These are phyloP conservation scores for Lindgomyces ingoldianus DNA, from an alignment of 495 filamentous ascomycete genomes.

Conservation along the genomic window DNA sequence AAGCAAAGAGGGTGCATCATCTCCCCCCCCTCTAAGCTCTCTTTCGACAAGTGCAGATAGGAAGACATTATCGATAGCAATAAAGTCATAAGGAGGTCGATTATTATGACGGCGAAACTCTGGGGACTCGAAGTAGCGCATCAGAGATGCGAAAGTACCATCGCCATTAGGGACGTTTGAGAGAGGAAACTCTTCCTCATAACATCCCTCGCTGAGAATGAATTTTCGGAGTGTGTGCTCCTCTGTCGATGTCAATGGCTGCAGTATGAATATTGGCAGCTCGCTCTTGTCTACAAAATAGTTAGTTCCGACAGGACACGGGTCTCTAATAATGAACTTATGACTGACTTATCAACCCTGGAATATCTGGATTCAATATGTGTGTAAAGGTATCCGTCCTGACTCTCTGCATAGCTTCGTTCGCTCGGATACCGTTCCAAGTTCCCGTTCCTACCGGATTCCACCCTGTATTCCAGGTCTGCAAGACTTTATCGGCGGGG, in stretches of 20 bases:
- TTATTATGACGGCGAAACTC: background rate
- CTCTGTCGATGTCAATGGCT: background rate
- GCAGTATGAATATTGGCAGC: slow-evolving; percentile 1
- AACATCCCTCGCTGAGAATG: too few species aligned
- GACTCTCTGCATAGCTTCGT: background rate
- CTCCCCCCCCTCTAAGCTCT: too few species aligned
- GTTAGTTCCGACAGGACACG: too few species aligned
- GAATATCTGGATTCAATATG: background rate
- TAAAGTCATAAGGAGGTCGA: background rate
- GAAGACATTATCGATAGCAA: background rate
- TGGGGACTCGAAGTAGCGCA: background rate
- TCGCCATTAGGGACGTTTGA: background rate
- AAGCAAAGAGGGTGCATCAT: background rate
- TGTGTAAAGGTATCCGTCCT: background rate
- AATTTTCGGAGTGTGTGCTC: slow-evolving; percentile 1
- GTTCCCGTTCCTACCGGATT: background rate
- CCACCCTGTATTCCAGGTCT: background rate
- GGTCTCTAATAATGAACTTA: too few species aligned
- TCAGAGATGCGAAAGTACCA: background rate
- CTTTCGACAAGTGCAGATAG: background rate
- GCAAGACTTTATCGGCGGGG: background rate
- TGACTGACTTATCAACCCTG: too few species aligned
- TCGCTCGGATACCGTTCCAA: background rate
- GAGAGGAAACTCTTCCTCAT: too few species aligned
- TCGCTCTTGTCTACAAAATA: background rate